phyloP scores from a whole-genome alignment of 78 protist species.

The Chrysochromulina tobinii region DNA sequence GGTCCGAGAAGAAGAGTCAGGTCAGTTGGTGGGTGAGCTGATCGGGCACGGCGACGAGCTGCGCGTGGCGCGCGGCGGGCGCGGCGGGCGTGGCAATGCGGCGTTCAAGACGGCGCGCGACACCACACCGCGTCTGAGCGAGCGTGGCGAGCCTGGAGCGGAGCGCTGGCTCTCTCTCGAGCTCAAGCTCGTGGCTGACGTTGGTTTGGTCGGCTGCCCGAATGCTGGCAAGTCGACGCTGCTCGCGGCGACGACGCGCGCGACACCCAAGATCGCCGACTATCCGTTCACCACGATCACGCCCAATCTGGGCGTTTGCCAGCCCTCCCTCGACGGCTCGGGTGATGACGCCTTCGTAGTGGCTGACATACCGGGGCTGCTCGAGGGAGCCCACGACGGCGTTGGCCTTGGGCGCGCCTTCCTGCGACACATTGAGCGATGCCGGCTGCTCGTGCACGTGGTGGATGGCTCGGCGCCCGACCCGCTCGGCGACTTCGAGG shows the following conservation, averaged over 20 bases:
- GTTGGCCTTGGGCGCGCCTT: conserved; percentile 72
- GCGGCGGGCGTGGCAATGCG: conserved; percentile 25
- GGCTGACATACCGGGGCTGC: conserved; percentile 79
- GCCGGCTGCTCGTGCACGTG: conserved; percentile 58
- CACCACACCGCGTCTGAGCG: conserved; percentile 23
- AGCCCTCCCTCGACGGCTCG: neutral
- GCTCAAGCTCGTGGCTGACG: conserved; percentile 68
- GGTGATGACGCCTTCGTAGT: neutral
- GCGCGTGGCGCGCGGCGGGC: conserved; percentile 26
- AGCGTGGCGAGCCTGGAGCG: conserved; percentile 61
- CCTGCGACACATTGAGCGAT: conserved; percentile 71
- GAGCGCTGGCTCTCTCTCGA: conserved; percentile 51
- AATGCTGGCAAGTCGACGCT: conserved; percentile 79
- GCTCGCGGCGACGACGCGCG: conserved; percentile 58
- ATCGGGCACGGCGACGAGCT: neutral
- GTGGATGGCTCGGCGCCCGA: conserved; percentile 32
- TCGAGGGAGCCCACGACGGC: conserved; percentile 76
- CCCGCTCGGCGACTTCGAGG: neutral
- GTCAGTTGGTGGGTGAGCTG: neutral
- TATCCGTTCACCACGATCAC: conserved; percentile 75
- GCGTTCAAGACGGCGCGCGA: neutral
- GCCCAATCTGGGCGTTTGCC: conserved; percentile 72
- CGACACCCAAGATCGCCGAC: conserved; percentile 63
- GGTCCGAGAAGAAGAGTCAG: neutral
- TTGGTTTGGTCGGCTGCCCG: conserved; percentile 77